A percentile compares a stretch with the other conserved stretches of the same genome.
phyloP scores from a whole-genome alignment of 2,329 filamentous ascomycete species.

The Fusarium succisae region DNA sequence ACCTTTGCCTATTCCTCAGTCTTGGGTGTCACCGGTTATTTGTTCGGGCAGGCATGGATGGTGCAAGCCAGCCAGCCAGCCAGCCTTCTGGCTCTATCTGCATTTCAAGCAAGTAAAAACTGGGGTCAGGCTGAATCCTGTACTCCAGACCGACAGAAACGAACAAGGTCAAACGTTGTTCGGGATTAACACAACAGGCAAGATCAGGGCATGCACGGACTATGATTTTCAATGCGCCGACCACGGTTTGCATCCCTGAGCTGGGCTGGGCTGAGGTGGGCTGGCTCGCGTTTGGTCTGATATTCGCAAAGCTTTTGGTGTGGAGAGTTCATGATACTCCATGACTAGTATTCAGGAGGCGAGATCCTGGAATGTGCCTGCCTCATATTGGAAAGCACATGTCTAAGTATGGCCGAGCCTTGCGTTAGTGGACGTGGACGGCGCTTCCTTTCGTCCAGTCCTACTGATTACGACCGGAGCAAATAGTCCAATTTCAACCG shows the following conservation, averaged over 20 bases:
- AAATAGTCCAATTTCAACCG: constrained; percentile 15
- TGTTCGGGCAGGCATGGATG: background rate
- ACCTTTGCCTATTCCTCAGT: background rate
- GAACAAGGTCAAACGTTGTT: constrained; percentile 9
- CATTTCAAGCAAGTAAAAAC: background rate
- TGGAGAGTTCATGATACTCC: constrained; percentile 7
- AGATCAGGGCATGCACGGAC: constrained; percentile 35
- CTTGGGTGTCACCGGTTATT: constrained; percentile 2
- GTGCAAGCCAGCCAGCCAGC: background rate
- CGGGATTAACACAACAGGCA: constrained; percentile 12
- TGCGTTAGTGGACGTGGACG: background rate
- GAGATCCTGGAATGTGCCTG: constrained; percentile 8
- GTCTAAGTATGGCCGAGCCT: background rate
- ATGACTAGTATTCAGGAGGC: constrained; percentile 14
- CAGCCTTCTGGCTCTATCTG: background rate
- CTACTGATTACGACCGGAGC: constrained; percentile 7
- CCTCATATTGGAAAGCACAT: constrained; percentile 4
- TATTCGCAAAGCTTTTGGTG: constrained; percentile 12
- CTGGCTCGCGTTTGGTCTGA: background rate
- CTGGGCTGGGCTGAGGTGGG: background rate
- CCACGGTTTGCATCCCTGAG: constrained; percentile 7
- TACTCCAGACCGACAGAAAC: constrained; percentile 1
- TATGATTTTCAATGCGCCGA: constrained; percentile 33
- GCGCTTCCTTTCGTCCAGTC: background rate
- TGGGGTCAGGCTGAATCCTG: constrained; percentile 4